A percentile compares a stretch with the other conserved stretches of the same genome.
Conservation (phyloP, 2,329 filamentous ascomycete genomes). For the Diaporthe sp. region DNA sequence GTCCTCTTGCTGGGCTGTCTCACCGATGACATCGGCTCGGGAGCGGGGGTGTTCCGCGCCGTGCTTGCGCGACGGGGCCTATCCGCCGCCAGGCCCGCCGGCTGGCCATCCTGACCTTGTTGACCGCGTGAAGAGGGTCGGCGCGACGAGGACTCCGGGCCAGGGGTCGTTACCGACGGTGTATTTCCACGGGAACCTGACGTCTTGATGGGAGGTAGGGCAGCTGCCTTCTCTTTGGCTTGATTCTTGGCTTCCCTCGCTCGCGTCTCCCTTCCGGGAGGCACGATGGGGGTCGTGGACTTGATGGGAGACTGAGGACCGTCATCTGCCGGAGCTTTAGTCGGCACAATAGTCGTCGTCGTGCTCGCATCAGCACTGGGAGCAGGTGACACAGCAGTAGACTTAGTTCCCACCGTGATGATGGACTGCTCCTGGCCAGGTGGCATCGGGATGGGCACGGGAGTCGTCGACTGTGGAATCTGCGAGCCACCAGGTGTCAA, state of each 20-base stretch:
- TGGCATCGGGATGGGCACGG: slow-evolving; percentile 51
- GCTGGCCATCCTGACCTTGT: slow-evolving; percentile 63
- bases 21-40: slow-evolving; percentile 54
- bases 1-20: slow-evolving; percentile 68
- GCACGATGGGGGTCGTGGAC: slow-evolving; percentile 52
- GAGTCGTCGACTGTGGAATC: slow-evolving; percentile 50
- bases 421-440: slow-evolving; percentile 48
- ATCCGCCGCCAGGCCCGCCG: slow-evolving; percentile 64
- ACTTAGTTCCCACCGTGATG: slow-evolving; percentile 40
- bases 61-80: slow-evolving; percentile 70
- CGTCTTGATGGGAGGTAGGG: slow-evolving; percentile 36
- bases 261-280: slow-evolving; percentile 52
- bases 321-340: slow-evolving; percentile 50
- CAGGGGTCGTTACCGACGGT: slow-evolving; percentile 47
- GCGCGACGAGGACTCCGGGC: slow-evolving; percentile 55
- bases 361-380: slow-evolving; percentile 43
- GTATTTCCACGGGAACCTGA: slow-evolving; percentile 45
- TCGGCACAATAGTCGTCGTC: slow-evolving; percentile 45
- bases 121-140: slow-evolving; percentile 68
- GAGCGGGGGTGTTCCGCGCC: slow-evolving; percentile 69
- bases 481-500: slow-evolving; percentile 40
- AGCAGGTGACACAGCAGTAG: slow-evolving; percentile 47
- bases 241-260: slow-evolving; percentile 46
- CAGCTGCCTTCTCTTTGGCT: slow-evolving; percentile 40
- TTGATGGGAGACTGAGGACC: slow-evolving; percentile 50